Conservation (phyloP, 2,329 filamentous ascomycete genomes). For the Alternaria sp. region DNA sequence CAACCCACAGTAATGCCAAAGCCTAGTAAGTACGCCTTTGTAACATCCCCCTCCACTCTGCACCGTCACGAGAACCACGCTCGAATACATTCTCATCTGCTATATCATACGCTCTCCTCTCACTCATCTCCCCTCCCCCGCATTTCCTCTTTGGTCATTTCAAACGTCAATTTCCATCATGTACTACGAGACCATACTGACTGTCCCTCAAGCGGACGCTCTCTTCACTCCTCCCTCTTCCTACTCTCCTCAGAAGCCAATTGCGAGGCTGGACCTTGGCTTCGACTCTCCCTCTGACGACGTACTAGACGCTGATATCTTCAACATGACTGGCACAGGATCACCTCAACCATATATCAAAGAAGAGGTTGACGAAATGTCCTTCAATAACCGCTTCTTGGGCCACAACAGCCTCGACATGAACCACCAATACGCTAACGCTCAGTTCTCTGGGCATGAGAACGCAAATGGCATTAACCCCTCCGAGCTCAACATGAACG, state of each 20-base stretch:
- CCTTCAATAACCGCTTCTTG: constrained; percentile 62
- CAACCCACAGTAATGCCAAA: constrained; percentile 53
- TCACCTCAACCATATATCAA: constrained; percentile 71
- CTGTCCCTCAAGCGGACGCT: constrained; percentile 54
- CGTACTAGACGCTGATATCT: constrained; percentile 55
- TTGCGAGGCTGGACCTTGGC: constrained; percentile 50
- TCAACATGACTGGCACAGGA: constrained; percentile 64
- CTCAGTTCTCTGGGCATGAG: constrained; percentile 57
- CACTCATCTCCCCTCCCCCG: constrained; percentile 4
- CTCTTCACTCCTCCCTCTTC: constrained; percentile 54
- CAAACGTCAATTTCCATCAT: constrained; percentile 36
- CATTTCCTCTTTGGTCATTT: constrained; percentile 26
- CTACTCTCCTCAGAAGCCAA: constrained; percentile 52
- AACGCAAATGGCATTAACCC: constrained; percentile 71
- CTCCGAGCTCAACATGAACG: constrained; percentile 79
- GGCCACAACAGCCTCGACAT: constrained; percentile 61
- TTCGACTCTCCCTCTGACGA: constrained; percentile 53
- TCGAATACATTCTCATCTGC: constrained; percentile 23
- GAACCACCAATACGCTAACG: constrained; percentile 58
- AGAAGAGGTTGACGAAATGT: constrained; percentile 70
- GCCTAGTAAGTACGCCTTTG: constrained; percentile 51
- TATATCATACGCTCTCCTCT: constrained; percentile 37
- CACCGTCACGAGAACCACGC: constrained; percentile 46
- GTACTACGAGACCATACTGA: constrained; percentile 50
- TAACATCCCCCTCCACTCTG: constrained; percentile 40